These are phyloP conservation scores for Pseudonectria buxi DNA, from an alignment of 2,329 filamentous ascomycete genomes.

Conservation along the genomic window DNA sequence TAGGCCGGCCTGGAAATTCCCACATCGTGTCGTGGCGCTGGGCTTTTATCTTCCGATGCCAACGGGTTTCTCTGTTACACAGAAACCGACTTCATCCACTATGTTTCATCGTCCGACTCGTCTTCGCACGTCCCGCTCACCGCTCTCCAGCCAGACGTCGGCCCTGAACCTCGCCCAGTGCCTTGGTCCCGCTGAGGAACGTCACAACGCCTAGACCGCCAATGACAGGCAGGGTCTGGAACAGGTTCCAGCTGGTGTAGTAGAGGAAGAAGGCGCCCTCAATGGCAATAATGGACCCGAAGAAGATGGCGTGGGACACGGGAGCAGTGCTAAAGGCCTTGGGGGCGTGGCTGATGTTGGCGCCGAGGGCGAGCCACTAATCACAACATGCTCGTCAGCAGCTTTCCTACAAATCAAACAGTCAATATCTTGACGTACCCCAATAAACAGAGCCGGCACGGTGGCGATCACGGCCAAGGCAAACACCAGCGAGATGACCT, in stretches of 20 bases:
- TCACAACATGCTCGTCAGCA: slow-evolving; percentile 13
- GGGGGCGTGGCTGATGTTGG: slow-evolving; percentile 70
- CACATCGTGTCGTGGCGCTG: no score
- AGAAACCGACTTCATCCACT: no score
- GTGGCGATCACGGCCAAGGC: slow-evolving; percentile 64
- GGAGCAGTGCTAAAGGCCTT: slow-evolving; percentile 72
- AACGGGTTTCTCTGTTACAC: no score
- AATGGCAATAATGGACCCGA: slow-evolving; percentile 78
- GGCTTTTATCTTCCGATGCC: no score
- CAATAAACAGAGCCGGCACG: slow-evolving; percentile 64
- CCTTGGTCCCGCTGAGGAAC: slow-evolving; percentile 82
- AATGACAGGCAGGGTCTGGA: slow-evolving; percentile 75
- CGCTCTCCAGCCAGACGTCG: slow-evolving; percentile 70
- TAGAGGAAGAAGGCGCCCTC: slow-evolving; percentile 93
- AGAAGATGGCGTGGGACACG: slow-evolving; percentile 75
- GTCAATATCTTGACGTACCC: slow-evolving; percentile 43
- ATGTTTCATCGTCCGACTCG: no score
- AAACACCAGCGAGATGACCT: slow-evolving; percentile 73
- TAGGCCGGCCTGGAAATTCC: no score
- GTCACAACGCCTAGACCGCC: slow-evolving; percentile 61
- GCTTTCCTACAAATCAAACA: neutral
- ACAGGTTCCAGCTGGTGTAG: slow-evolving; percentile 86
- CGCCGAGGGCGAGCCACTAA: slow-evolving; percentile 76
- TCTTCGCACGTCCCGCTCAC: no score
- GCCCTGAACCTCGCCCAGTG: slow-evolving; percentile 86